Evolutionary conservation across 1,139 yeast species (phyloP), one percentile per base, ranked within the genome.

Genomic region (Debaryomyces coudertii): DNA sequence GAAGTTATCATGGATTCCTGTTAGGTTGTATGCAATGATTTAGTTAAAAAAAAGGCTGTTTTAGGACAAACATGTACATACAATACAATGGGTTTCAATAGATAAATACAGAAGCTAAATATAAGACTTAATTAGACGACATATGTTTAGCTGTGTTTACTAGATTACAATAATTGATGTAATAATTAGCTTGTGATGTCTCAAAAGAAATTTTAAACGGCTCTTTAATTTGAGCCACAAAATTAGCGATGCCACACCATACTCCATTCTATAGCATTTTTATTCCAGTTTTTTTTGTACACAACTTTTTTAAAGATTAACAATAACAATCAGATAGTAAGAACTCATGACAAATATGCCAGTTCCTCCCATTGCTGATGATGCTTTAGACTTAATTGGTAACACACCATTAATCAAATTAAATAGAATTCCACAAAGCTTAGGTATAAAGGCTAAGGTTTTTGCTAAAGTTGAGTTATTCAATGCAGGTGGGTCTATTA

Each of bases 351-450:
- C 7, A 2, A 40, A 44, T 22, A 44, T 44, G 47, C 25, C 41
- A 30, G 64, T 65, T 35, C 77, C 76, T 28, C 68, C 76, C 12
- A 54, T 65, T 25, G 62, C 68, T 40, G 69, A 74, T 37, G 70
- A 68, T 53, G 70, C 72, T 29, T 70, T 86, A 45, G 88, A 85
- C 47, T 82, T 83, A 57, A 85, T 89, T 53, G 96, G 96, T 46
- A 83, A 88, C 75, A 89, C 96, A 11, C 96, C 96, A 8, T 68
- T 89, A 63, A 83, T 89, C 54, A 79, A 76, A 61, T 72, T 89
- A 52, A 87, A 86, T 73, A 83, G 80, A 59, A 80, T 89, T 51
- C 96, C 96, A 20, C 86, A 87, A 65, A 79, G 87, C 14, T 70
- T 79, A 44, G 95, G 95, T 7, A 81, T 89, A 62, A 85, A 85